A percentile compares a stretch with the other conserved stretches of the same genome.
These are phyloP conservation scores for Diplotaxis tenuifolia DNA, from an alignment of 345 rosid species.

Conservation along the genomic window DNA sequence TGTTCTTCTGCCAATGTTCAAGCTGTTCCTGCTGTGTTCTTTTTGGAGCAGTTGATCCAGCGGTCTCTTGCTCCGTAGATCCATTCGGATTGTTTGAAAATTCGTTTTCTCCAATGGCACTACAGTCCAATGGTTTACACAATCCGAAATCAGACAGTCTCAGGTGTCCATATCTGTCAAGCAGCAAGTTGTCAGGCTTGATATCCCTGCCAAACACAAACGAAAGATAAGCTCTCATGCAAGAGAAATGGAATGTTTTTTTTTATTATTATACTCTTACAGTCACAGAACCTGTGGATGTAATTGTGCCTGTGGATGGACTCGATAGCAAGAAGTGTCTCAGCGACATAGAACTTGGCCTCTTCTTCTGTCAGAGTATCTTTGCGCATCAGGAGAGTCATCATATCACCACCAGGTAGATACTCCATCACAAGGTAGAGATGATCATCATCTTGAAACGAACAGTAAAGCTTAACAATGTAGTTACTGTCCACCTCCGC, in stretches of 20 bases:
- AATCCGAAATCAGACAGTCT: conserved; percentile 67
- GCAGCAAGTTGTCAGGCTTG: conserved; percentile 63
- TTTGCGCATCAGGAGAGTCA: conserved; percentile 69
- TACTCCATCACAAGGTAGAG: conserved; percentile 68
- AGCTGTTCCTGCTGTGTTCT: conserved; percentile 64
- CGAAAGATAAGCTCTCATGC: not conserved
- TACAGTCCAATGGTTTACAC: conserved; percentile 66
- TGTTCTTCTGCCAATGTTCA: conserved; percentile 64
- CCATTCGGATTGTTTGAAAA: conserved; percentile 44
- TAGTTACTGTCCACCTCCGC: conserved; percentile 65
- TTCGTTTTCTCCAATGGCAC: conserved; percentile 55
- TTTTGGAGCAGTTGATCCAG: conserved; percentile 45
- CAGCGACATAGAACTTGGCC: conserved; percentile 67
- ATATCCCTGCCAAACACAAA: conserved; percentile 48
- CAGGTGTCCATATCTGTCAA: conserved; percentile 57
- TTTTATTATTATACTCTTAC: not conserved
- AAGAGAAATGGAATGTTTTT: not conserved
- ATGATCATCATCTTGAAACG: conserved; percentile 63
- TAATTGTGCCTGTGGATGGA: conserved; percentile 65
- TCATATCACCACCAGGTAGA: conserved; percentile 68
- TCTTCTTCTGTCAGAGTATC: conserved; percentile 63
- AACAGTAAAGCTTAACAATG: conserved; percentile 57
- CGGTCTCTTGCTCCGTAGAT: conserved; percentile 40
- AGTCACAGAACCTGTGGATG: conserved; percentile 57
- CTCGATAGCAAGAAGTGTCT: conserved; percentile 61